Evolutionary conservation across 2,329 filamentous ascomycete species (phyloP).

Genomic region (Aspergillus sojae): DNA sequence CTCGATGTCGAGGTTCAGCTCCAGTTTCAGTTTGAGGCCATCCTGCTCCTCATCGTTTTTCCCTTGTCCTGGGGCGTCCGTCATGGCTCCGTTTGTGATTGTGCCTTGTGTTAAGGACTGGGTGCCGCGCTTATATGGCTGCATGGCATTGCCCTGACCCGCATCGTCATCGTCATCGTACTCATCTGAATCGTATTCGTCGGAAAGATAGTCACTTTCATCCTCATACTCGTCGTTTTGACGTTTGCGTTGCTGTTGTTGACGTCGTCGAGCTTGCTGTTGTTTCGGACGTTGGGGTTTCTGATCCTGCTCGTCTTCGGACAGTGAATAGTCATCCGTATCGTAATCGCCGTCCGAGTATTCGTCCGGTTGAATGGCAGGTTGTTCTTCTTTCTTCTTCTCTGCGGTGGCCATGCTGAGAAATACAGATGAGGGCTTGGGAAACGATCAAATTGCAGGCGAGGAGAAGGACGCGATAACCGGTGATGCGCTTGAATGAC

Average conservation of each 20-base stretch:
- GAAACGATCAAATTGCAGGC: background rate
- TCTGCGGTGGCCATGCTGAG: conserved; percentile 32
- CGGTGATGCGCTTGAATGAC: background rate
- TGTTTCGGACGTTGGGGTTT: conserved; percentile 17
- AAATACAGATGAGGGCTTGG: background rate
- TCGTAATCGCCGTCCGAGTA: conserved; percentile 29
- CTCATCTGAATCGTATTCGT: conserved; percentile 32
- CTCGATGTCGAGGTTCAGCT: conserved; percentile 65
- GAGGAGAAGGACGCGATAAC: background rate
- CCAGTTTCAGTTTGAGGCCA: conserved; percentile 58
- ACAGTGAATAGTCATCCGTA: conserved; percentile 31
- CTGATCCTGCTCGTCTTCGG: conserved; percentile 27
- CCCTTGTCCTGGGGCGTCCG: conserved; percentile 27
- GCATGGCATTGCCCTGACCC: conserved; percentile 30
- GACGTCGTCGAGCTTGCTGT: conserved; percentile 22
- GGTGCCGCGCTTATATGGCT: conserved; percentile 26
- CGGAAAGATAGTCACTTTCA: conserved; percentile 34
- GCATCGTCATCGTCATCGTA: conserved; percentile 37
- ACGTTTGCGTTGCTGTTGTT: conserved; percentile 25
- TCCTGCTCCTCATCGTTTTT: conserved; percentile 37
- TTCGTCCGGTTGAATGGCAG: conserved; percentile 29
- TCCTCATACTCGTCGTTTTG: conserved; percentile 33
- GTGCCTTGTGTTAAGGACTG: conserved; percentile 20
- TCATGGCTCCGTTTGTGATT: conserved; percentile 26
- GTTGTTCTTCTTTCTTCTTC: conserved; percentile 31